Conservation (phyloP, 1,139 yeast genomes). For the Debaryomycetaceae sp. region DNA sequence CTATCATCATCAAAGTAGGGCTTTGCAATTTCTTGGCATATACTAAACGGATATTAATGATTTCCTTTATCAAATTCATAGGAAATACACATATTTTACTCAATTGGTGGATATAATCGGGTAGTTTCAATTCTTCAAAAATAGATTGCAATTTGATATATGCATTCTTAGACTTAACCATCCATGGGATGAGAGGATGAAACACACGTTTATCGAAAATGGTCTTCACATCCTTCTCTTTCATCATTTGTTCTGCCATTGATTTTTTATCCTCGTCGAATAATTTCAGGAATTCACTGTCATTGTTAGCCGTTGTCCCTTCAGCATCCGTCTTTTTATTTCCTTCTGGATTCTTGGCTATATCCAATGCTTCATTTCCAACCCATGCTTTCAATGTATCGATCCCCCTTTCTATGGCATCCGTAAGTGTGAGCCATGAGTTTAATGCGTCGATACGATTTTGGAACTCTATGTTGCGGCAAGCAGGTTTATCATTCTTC, state of each 20-base stretch:
- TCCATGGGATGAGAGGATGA: slow-evolving; percentile 63
- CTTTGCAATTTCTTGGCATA: slow-evolving; percentile 78
- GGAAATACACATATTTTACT: slow-evolving; percentile 74
- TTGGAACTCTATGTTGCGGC: slow-evolving; percentile 63
- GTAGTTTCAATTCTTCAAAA: slow-evolving; percentile 70
- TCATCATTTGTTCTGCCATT: slow-evolving; percentile 81
- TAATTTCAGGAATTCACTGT: slow-evolving; percentile 29
- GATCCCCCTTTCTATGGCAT: slow-evolving; percentile 61
- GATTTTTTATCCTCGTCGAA: slow-evolving; percentile 60
- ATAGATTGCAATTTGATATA: slow-evolving; percentile 60
- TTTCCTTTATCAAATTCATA: slow-evolving; percentile 73
- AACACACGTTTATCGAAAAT: slow-evolving; percentile 63
- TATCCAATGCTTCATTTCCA: slow-evolving; percentile 76
- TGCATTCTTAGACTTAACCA: slow-evolving; percentile 74
- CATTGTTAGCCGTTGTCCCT: slow-evolving; percentile 20
- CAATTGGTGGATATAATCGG: slow-evolving; percentile 68
- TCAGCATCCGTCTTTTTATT: slow-evolving; percentile 17
- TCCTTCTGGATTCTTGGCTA: slow-evolving; percentile 34
- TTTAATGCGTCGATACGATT: slow-evolving; percentile 70
- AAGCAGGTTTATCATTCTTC: slow-evolving; percentile 73
- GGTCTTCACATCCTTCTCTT: slow-evolving; percentile 76
- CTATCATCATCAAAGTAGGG: slow-evolving; percentile 95
- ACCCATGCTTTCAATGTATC: slow-evolving; percentile 63
- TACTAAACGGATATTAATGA: slow-evolving; percentile 67
- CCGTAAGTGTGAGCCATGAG: slow-evolving; percentile 80